Percentiles rank a stretch among this genome's conserved stretches.
Conservation (phyloP, 805 yeast genomes). For the Pichia membranifaciens region DNA sequence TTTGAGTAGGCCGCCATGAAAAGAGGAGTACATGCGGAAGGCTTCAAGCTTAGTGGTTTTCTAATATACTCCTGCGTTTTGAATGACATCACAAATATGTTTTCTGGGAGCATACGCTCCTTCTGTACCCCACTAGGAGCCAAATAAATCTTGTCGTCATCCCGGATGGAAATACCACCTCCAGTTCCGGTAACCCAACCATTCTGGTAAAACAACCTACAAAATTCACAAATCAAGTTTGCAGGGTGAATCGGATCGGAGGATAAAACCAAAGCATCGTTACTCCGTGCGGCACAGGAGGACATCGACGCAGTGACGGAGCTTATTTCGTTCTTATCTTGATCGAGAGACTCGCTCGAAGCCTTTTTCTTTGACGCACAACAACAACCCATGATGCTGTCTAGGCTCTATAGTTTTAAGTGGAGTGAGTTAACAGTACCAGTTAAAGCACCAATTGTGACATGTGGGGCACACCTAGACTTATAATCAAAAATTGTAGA, state of each 20-base stretch:
- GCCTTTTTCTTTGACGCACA: background rate
- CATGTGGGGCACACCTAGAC: too few relatives aligned
- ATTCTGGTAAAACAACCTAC: slow-evolving; percentile 67
- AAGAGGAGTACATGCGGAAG: slow-evolving; percentile 92
- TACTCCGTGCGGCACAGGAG: too few relatives aligned
- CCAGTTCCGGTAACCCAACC: slow-evolving; percentile 97
- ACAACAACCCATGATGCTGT: background rate
- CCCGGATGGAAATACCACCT: slow-evolving; percentile 81
- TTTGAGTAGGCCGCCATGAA: slow-evolving; percentile 63
- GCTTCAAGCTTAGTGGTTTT: slow-evolving; percentile 63
- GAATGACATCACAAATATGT: slow-evolving; percentile 72
- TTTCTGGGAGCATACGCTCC: slow-evolving; percentile 75
- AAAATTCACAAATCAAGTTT: slow-evolving; percentile 73
- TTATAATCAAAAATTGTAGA: too few relatives aligned
- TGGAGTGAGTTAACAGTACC: too few relatives aligned
- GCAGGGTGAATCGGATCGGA: slow-evolving; percentile 58
- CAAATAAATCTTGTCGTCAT: slow-evolving; percentile 53
- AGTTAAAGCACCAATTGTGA: too few relatives aligned
- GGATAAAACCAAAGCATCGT: slow-evolving; percentile 12
- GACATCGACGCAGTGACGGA: background rate
- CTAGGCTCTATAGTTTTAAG: too few relatives aligned
- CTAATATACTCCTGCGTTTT: slow-evolving; percentile 47
- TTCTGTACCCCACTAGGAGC: slow-evolving; percentile 98
- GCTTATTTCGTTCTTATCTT: background rate
- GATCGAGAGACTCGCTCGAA: background rate